phyloP scores from a whole-genome alignment of 169 alveolate genomes.

The Pseudocohnilembus persalinus region DNA sequence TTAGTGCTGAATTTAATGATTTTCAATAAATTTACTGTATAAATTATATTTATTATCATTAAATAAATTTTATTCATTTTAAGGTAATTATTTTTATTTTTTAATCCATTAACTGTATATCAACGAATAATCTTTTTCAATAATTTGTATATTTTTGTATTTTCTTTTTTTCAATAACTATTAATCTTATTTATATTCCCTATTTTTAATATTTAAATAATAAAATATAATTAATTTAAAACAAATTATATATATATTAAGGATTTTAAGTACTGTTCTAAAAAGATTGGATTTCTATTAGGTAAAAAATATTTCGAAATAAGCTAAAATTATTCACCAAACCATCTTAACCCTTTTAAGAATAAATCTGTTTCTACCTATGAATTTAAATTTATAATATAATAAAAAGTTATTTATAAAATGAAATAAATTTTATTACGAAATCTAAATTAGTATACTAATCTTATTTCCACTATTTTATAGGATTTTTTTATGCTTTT shows the following conservation, averaged over 20 bases:
- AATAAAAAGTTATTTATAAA: no score
- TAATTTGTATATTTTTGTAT: background rate
- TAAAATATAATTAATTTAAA: no score
- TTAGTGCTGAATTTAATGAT: no score
- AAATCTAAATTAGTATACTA: background rate
- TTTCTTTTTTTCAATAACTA: background rate
- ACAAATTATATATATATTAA: no score
- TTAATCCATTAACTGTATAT: background rate
- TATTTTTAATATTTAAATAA: no score
- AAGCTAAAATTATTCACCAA: background rate
- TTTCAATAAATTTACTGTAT: no score
- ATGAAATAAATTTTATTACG: background rate
- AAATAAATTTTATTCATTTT: no score
- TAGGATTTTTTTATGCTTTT: background rate
- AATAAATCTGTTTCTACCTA: background rate
- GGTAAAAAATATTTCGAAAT: background rate
- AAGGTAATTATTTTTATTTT: no score
- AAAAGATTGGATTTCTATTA: background rate
- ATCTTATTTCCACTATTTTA: constrained; percentile 8
- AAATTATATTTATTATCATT: no score
- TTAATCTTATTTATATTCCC: background rate
- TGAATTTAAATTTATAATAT: background rate
- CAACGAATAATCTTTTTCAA: no score
- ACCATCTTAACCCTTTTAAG: constrained; percentile 5
- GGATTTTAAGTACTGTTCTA: background rate